Evolutionary conservation across 441 rosid species (phyloP), one percentile per base, ranked within the genome.

Genomic region (Pelargonium fulgidum): DNA sequence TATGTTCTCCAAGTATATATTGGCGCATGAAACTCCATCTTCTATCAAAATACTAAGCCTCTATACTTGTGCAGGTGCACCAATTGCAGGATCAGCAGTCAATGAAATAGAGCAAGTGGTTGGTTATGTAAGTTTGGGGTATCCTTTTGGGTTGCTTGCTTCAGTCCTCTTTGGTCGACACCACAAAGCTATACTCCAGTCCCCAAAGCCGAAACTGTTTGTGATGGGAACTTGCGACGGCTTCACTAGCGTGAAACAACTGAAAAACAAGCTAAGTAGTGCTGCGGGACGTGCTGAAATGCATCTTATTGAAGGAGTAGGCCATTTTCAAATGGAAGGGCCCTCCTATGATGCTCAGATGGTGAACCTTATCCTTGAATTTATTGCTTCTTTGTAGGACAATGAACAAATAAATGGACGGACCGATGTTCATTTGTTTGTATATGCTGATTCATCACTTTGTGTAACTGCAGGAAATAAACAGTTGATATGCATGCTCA

Each of bases 281-380:
- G 91, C 96, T 0, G 79, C 72, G 0, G 97, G 98, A 2, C 86
- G 88, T 1, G 82, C 76, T 0, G 93, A 94, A 74, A 85, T 76
- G 41, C 88, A 90, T 77, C 82, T 94, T 22, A 80, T 94, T 17
- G 96, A 92, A 74, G 98, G 97, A 47, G 92, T 80, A 5, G 79
- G 98, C 42, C 99, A 92, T 74, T 94, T 94, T 72, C 89, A 92
- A 74, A 89, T 92, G 94, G 98, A 91, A 83, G 98, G 93, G 13
- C 89, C 93, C 59, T 88, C 73, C 45, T 92, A 79, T 76, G 98
- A 92, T 81, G 75, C 90, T 66, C 85, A 80, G 77, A 84, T 94
- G 98, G 89, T 82, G 47, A 78, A 80, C 70, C 75, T 85, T 66
- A 87, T 89, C 70, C 81, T 74, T 39, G 74, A 75, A 13, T 94